Conservation (phyloP, 345 rosid genomes). For the Brassica cretica region DNA sequence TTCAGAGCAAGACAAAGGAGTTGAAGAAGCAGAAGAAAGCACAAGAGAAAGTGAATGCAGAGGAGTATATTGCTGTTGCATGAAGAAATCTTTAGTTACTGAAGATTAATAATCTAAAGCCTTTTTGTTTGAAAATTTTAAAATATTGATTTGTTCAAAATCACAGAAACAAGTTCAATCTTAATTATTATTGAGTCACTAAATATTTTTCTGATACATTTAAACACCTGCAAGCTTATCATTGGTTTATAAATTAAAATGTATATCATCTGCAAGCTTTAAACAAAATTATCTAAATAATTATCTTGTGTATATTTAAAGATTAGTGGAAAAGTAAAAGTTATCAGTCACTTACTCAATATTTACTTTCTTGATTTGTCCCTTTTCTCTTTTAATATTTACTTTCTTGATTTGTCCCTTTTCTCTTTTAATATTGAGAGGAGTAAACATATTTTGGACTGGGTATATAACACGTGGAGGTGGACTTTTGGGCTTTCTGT, state of each 20-base stretch:
- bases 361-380: not conserved
- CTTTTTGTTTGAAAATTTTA: not conserved
- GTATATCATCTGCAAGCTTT: too few species aligned
- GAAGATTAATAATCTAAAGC: constrained; percentile 22
- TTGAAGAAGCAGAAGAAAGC: constrained; percentile 59
- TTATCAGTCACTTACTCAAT: not conserved
- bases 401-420: not conserved
- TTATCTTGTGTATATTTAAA: too few species aligned
- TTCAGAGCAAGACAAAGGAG: constrained; percentile 68
- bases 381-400: not conserved
- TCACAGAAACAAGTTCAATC: not conserved
- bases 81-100: constrained; percentile 43
- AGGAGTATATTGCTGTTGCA: constrained; percentile 49
- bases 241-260: too few species aligned
- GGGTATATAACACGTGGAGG: too few species aligned
- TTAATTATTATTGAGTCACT: not conserved
- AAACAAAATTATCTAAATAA: not conserved
- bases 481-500: too few species aligned
- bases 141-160: not conserved
- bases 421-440: too few species aligned
- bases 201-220: not conserved
- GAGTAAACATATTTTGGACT: too few species aligned
- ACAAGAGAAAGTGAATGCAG: constrained; percentile 56
- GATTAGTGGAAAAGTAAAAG: not conserved
- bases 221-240: not conserved